phyloP scores from a whole-genome alignment of 2,329 filamentous ascomycete species.

The Cadophora gregata region DNA sequence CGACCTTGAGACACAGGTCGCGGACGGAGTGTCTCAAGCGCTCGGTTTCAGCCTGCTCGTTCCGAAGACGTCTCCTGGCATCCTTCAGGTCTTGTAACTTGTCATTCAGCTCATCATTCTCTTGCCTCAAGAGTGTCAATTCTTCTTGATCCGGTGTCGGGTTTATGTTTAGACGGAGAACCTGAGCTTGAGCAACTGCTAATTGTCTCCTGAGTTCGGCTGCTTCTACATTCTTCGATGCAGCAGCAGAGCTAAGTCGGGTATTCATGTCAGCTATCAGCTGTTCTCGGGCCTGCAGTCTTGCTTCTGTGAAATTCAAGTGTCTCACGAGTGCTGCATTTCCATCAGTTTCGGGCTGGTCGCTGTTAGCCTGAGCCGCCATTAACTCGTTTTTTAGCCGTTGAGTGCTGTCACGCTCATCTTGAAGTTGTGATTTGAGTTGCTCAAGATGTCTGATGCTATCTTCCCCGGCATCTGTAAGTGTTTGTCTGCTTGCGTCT shows the following conservation, averaged over 20 bases:
- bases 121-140: not conserved
- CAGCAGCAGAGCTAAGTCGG: not conserved
- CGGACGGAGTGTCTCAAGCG: not conserved
- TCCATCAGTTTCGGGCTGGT: not conserved
- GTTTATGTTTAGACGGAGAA: not conserved
- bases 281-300: not conserved
- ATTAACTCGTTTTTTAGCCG: not conserved
- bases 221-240: not conserved
- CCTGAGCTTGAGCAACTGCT: not conserved
- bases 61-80: not conserved
- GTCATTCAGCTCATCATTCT: not conserved
- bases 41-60: not conserved
- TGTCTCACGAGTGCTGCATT: not conserved
- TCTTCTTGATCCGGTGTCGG: not conserved
- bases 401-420: not conserved
- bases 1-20: not conserved
- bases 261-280: not conserved
- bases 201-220: constrained; percentile 6
- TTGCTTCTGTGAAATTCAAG: not conserved
- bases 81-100: not conserved
- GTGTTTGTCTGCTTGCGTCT: not conserved
- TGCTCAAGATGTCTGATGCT: not conserved
- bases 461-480: not conserved
- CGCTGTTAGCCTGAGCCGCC: not conserved
- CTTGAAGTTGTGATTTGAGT: not conserved